Evolutionary conservation across 306 rosid species (phyloP).

Genomic region (Acmispon strigosus): DNA sequence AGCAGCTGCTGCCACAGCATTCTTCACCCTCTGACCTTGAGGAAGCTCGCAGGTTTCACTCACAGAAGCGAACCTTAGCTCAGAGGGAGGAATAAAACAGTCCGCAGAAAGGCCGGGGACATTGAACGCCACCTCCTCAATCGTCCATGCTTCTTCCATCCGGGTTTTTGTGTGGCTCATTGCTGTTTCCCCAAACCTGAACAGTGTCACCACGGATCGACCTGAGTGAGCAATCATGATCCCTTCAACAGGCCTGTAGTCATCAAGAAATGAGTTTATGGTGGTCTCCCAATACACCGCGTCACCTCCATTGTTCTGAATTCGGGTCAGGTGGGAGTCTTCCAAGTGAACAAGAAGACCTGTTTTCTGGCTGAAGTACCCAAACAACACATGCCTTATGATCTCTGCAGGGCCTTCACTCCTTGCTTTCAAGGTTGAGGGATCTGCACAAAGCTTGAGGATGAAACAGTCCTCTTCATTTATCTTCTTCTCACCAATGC

Average conservation of each 20-base stretch:
- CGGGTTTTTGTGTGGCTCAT: conserved; percentile 96
- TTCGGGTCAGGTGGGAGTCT: conserved; percentile 98
- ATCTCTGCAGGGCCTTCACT: conserved; percentile 99
- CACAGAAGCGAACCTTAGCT: conserved; percentile 83
- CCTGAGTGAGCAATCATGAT: conserved; percentile 95
- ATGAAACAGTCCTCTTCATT: conserved; percentile 93
- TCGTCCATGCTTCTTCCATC: conserved; percentile 99
- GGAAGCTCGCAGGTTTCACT: conserved; percentile 74
- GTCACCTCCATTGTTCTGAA: conserved; percentile 94
- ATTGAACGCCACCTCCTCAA: conserved; percentile 94
- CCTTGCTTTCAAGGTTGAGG: conserved; percentile 82
- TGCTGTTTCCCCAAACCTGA: conserved; percentile 98
- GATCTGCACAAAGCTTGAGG: conserved; percentile 92
- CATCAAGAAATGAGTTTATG: conserved; percentile 88
- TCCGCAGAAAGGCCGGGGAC: conserved; percentile 93
- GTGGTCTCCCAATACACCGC: conserved; percentile 99
- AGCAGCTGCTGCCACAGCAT: conserved; percentile 34
- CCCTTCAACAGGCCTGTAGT: conserved; percentile 84
- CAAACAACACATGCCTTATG: conserved; percentile 89
- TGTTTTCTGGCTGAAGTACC: conserved; percentile 98
- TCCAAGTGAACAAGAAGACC: conserved; percentile 94
- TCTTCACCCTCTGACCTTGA: conserved; percentile 56
- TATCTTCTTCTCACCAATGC: conserved; percentile 95
- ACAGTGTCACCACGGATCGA: conserved; percentile 90
- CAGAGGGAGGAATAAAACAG: conserved; percentile 98